Evolutionary conservation across 768 basidiomycete genomes (phyloP), one percentile per base, ranked within the genome.

Genomic region (Suillus occidentalis): DNA sequence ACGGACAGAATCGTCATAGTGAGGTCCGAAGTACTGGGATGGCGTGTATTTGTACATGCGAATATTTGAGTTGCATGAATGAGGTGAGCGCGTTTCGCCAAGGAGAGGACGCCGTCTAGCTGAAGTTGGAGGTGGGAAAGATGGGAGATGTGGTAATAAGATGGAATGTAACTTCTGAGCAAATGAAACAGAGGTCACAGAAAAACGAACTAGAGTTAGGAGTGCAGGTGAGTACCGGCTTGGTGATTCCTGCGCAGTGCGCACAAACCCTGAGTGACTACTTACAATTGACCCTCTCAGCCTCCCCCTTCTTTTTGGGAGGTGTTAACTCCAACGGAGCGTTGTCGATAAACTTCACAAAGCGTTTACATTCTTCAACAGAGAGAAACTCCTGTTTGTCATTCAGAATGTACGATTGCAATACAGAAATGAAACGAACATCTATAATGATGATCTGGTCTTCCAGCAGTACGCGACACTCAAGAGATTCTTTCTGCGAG

Each of bases 51-150:
- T 87, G 74, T 91, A 91, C 66, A 91, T 73, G 36, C 91, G 80
- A 39, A 92, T 91, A 71, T 92, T 91, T 2, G 88, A 83, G 73
- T 92, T 92, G 63, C 89, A 82, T 1, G 85, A 87, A 69, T 87
- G 83, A 0, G 86, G 82, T 18, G 76, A 67, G 62, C 83, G 79
- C 22, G 13, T 40, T 43, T 59, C 61, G 34, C 53, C 71, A 52
- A 59, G 63, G 55, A 60, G 60, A 64, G 68, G 73, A 49, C 59
- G 68, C 63, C 58, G 69, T 71, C 70, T 71, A 60, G 65, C 66
- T 63, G 81, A 78, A 5, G 72, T 72, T 56, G 78, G 78, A 67
- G 70, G 85, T 70, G 70, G 79, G 63, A 90, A 87, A 2, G 77
- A 77, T 2, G 88, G 88, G 2, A 91, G 77, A 74, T 90, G 85